These are phyloP conservation scores for Plectosphaerella plurivora DNA, from an alignment of 2,329 filamentous ascomycete species.

Conservation along the genomic window DNA sequence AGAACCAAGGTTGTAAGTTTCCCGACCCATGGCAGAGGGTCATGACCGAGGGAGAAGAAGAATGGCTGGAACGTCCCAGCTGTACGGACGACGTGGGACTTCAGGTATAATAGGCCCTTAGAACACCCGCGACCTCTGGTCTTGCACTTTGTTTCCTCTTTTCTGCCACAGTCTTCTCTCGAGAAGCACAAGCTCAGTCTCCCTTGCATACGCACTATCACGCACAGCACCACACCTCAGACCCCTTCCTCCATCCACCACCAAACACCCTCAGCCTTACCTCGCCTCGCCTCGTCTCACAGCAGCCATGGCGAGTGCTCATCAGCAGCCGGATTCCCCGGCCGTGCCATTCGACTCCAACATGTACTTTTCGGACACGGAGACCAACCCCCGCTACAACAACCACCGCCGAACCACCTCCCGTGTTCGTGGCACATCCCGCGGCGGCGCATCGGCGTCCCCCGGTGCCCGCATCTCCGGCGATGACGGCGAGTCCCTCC, in stretches of 20 bases:
- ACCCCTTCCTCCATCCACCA: background rate
- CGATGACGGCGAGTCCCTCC: constrained; percentile 3
- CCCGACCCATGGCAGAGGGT: background rate
- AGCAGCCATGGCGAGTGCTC: background rate
- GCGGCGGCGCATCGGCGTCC: background rate
- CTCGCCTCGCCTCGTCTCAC: background rate
- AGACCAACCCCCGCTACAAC: background rate
- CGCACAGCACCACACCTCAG: background rate
- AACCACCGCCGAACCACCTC: background rate
- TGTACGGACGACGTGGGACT: constrained; percentile 6
- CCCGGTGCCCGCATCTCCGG: background rate
- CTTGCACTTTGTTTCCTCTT: background rate
- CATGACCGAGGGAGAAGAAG: background rate
- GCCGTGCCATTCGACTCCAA: background rate
- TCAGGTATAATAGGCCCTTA: background rate
- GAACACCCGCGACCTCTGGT: background rate
- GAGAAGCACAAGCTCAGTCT: background rate
- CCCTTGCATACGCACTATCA: background rate
- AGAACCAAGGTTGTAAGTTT: constrained; percentile 1
- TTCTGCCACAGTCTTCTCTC: too few relatives aligned
- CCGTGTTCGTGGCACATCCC: background rate
- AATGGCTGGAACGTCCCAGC: background rate
- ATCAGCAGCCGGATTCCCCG: background rate
- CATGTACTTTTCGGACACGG: background rate
- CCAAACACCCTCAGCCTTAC: background rate